phyloP scores from a whole-genome alignment of 2,329 filamentous ascomycete genomes.

The Rutstroemia sp. region DNA sequence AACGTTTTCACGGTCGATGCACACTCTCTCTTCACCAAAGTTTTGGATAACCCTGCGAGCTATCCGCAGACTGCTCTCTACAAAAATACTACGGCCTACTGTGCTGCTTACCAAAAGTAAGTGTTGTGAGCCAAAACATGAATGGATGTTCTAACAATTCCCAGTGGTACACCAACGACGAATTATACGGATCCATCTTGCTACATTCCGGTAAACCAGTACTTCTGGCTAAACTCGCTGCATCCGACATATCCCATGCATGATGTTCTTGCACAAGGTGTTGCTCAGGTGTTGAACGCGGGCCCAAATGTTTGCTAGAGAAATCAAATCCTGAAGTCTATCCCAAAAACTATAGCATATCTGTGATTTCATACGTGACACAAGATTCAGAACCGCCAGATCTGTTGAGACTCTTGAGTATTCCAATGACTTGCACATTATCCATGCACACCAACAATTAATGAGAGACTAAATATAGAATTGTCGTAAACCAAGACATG shows the following conservation, averaged over 20 bases:
- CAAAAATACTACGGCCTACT: conserved; percentile 50
- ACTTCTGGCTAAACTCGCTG: conserved; percentile 56
- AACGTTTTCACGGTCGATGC: conserved; percentile 48
- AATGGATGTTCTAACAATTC: conserved; percentile 4
- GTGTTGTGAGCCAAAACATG: conserved; percentile 16
- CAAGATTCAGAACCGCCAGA: no score
- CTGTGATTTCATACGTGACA: no score
- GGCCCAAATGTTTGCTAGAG: conserved; percentile 35
- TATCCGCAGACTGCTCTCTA: conserved; percentile 43
- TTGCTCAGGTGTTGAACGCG: conserved; percentile 34
- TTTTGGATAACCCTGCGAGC: conserved; percentile 43
- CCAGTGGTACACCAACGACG: conserved; percentile 38
- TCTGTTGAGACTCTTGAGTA: no score
- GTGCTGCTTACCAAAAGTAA: conserved; percentile 46
- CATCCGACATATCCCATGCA: conserved; percentile 60
- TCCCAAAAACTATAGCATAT: no score
- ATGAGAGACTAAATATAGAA: no score
- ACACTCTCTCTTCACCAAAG: conserved; percentile 41
- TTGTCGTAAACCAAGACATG: no score
- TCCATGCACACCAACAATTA: no score
- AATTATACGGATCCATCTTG: conserved; percentile 40
- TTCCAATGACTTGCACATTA: no score
- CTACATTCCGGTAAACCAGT: conserved; percentile 49
- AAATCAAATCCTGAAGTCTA: neutral
- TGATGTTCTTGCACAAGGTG: conserved; percentile 46